A percentile compares a stretch with the other conserved stretches of the same genome.
Evolutionary conservation across 306 rosid species (phyloP).

Genomic region (Pueraria montana): DNA sequence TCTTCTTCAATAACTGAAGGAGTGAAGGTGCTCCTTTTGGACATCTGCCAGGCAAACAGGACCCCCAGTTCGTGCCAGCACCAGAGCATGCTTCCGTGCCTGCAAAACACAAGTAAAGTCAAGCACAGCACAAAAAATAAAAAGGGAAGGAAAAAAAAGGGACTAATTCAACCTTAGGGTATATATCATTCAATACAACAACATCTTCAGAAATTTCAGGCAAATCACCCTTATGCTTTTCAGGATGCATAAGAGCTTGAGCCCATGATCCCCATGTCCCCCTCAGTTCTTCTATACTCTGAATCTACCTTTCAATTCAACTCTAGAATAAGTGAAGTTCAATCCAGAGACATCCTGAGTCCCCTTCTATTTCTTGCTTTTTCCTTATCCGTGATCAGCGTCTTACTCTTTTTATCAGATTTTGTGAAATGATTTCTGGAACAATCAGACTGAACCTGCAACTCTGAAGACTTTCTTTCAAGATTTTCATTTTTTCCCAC

Average conservation of each 20-base stretch:
- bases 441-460: slow-evolving; percentile 43
- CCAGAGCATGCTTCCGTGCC: too few species aligned
- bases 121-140: background rate
- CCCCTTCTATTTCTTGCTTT: slow-evolving; percentile 74
- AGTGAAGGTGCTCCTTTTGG: slow-evolving; percentile 68
- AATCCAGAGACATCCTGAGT: slow-evolving; percentile 50
- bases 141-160: background rate
- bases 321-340: slow-evolving; percentile 36
- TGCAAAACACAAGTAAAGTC: too few species aligned
- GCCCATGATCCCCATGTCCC: slow-evolving; percentile 89
- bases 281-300: slow-evolving; percentile 47
- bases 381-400: slow-evolving; percentile 55
- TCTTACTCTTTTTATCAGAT: slow-evolving; percentile 65
- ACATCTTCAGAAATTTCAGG: slow-evolving; percentile 77
- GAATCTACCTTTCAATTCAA: slow-evolving; percentile 44
- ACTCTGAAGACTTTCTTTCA: slow-evolving; percentile 47
- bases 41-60: too few species aligned
- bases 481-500: slow-evolving; percentile 46
- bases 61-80: too few species aligned
- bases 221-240: slow-evolving; percentile 62
- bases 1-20: slow-evolving; percentile 64
- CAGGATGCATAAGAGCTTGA: slow-evolving; percentile 83
- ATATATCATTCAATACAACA: slow-evolving; percentile 80
- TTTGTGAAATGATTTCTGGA: slow-evolving; percentile 43
- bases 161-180: slow-evolving; percentile 72